A percentile compares a stretch with the other conserved stretches of the same genome.
phyloP scores from a whole-genome alignment of 306 rosid species.

The Purshia tridentata region DNA sequence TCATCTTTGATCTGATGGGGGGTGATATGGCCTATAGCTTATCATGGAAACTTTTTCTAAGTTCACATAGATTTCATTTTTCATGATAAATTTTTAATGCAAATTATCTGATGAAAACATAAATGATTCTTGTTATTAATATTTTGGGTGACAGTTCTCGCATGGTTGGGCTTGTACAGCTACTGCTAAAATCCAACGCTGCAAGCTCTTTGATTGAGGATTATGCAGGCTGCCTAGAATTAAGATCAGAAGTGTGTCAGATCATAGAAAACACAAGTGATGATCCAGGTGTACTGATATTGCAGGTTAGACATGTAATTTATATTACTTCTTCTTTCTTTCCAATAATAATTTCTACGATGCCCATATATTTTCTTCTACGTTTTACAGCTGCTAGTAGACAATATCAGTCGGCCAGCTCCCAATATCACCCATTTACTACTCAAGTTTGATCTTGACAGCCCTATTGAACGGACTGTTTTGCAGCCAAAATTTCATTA shows the following conservation, averaged over 20 bases:
- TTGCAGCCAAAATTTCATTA: constrained; percentile 92
- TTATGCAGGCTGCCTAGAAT: constrained; percentile 98
- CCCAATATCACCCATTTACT: constrained; percentile 85
- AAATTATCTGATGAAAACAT: constrained; percentile 1
- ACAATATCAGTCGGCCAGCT: constrained; percentile 87
- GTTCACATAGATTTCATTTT: constrained; percentile 6
- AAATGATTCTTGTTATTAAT: constrained; percentile 11
- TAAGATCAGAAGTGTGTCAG: constrained; percentile 75
- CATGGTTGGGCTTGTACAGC: constrained; percentile 85
- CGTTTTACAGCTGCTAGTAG: constrained; percentile 80
- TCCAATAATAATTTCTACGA: background rate
- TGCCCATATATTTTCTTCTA: constrained; percentile 14
- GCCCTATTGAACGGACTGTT: constrained; percentile 68
- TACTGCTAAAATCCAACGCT: constrained; percentile 75
- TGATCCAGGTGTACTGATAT: constrained; percentile 89
- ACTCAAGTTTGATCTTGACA: constrained; percentile 85
- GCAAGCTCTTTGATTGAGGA: constrained; percentile 82
- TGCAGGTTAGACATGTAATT: constrained; percentile 61
- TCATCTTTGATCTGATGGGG: constrained; percentile 14
- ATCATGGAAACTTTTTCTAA: background rate
- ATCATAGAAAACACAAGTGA: constrained; percentile 60
- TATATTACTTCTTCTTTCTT: constrained; percentile 1
- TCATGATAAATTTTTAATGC: background rate
- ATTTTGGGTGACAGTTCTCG: constrained; percentile 72
- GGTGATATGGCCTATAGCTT: constrained; percentile 1